phyloP scores from a whole-genome alignment of 345 rosid genomes.

The Acer yangbiense region DNA sequence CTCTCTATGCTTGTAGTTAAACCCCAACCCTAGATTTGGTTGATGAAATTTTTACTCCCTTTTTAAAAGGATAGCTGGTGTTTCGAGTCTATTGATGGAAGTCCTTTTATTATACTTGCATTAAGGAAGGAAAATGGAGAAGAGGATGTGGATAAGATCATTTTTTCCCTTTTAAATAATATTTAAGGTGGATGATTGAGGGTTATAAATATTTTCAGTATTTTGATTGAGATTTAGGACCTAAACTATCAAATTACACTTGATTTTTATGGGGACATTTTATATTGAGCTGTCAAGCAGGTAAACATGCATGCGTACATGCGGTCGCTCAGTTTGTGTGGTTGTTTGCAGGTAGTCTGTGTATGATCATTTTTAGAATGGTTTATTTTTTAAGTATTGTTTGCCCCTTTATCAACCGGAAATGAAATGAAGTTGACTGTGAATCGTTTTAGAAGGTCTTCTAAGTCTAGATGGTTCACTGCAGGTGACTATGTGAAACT shows the following conservation, averaged over 20 bases:
- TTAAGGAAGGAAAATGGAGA: no score
- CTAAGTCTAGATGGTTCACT: background rate
- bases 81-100: no score
- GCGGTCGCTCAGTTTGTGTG: background rate
- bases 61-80: no score
- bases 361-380: background rate
- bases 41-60: no score
- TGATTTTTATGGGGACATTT: background rate
- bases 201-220: background rate
- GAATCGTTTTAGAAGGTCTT: background rate
- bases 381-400: background rate
- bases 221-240: background rate
- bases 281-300: background rate
- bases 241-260: background rate
- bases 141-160: background rate
- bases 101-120: no score
- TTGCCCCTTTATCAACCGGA: background rate
- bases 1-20: no score
- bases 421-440: background rate
- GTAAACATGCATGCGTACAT: background rate
- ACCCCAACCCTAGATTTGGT: no score
- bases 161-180: background rate
- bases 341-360: background rate
- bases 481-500: background rate
- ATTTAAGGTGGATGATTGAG: background rate